Evolutionary conservation across 768 basidiomycete genomes (phyloP), one percentile per base, ranked within the genome.

Genomic region (Boletus rubropictus): DNA sequence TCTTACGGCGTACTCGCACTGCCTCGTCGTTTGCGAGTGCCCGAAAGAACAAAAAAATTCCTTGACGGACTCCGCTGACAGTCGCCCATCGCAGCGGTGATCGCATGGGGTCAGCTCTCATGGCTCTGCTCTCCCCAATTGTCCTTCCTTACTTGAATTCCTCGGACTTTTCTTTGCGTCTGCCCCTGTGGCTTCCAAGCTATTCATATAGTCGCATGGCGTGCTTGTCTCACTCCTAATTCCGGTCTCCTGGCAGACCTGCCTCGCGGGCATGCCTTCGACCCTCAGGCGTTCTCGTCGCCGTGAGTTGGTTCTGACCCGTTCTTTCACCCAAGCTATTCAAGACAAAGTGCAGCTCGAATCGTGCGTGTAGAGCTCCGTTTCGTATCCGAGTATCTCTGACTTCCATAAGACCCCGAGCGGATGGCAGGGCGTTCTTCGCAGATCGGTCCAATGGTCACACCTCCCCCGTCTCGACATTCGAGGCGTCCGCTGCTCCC

Each of bases 261-360:
- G 51, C 57, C 57, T 56, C 49, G 42, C 46, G 51, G 64, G 56
- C 51, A 72, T 74, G 69, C 58, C 71, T 56, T 68, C 62, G 51
- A 65, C 70, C 45, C 67, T 76, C 58, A 71, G 68, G 67, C 71
- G 69, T 54, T 68, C 77, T 25, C 76, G 71, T 57, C 74, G 70
- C 51, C 69, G 69, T 53, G 74, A 73, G 55, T 54, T 74, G 56
- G 69, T 67, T 44, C 63, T 79, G 53, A 74, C 74, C 48, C 74
- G 69, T 44, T 80, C 80, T 33, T 72, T 81, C 53, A 70, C 71
- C 40, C 74, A 65, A 54, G 68, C 70, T 27, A 58, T 81, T 31
- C 75, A 70, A 57, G 71, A 72, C 28, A 71, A 69, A 55, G 58
- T 72, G n/a, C 53, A 41, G 39, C 52, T 57, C 28, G 51, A 57